phyloP scores from a whole-genome alignment of 2,329 filamentous ascomycete genomes.

The Cytospora mali region DNA sequence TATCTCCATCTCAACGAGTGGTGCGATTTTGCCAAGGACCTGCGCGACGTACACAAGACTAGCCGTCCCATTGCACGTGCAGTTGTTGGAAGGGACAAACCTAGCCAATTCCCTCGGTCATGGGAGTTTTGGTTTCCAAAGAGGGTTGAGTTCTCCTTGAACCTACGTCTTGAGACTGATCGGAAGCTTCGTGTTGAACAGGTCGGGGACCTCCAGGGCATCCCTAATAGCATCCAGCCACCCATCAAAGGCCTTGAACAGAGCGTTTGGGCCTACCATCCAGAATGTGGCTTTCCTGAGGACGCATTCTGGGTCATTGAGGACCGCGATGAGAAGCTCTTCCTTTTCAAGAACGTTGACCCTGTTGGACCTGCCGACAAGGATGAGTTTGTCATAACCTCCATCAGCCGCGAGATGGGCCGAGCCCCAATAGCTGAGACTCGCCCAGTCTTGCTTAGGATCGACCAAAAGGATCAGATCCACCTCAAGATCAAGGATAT shows the following conservation, averaged over 20 bases:
- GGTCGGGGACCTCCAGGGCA: neutral
- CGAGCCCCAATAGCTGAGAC: conserved; percentile 13
- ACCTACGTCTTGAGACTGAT: neutral
- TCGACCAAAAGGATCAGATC: conserved; percentile 13
- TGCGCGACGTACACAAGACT: neutral
- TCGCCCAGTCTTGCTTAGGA: conserved; percentile 22
- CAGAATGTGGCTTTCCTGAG: conserved; percentile 38
- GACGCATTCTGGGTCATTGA: conserved; percentile 33
- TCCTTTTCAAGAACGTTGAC: conserved; percentile 38
- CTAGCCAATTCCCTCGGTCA: conserved; percentile 14
- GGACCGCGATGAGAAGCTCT: conserved; percentile 24
- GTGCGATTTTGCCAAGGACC: conserved; percentile 2
- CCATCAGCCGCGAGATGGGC: conserved; percentile 24
- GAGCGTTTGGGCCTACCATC: conserved; percentile 13
- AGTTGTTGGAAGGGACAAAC: neutral
- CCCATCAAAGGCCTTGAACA: neutral
- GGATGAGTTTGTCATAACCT: conserved; percentile 38
- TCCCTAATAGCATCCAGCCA: neutral
- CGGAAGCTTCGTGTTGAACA: neutral
- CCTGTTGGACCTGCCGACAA: conserved; percentile 29
- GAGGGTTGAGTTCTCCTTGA: neutral
- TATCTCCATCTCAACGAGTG: conserved; percentile 23
- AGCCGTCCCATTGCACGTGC: conserved; percentile 30
- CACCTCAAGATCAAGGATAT: conserved; percentile 14
- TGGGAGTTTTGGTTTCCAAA: conserved; percentile 22